Evolutionary conservation across 73 alveolate genomes (phyloP).

Genomic region (Paramecium biaurelia): DNA sequence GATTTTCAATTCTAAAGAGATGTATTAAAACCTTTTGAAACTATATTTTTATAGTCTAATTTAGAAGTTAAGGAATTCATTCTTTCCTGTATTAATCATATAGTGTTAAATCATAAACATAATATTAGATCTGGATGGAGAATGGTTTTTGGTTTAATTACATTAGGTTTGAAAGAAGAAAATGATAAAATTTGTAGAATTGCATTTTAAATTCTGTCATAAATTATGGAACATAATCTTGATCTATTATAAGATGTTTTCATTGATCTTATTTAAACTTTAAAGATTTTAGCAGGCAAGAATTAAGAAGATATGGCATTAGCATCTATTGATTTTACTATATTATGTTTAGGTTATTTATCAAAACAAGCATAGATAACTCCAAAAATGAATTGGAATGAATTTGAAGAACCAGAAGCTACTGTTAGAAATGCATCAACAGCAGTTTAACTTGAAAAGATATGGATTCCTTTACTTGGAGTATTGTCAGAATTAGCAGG

Average conservation of each 20-base stretch:
- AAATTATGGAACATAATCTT: constrained; percentile 54
- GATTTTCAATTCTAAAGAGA: constrained; percentile 78
- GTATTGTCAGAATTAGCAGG: constrained; percentile 55
- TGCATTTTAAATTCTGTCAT: constrained; percentile 32
- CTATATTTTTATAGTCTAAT: not conserved
- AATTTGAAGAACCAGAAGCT: not conserved
- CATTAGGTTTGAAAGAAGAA: constrained; percentile 52
- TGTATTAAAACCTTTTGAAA: constrained; percentile 83
- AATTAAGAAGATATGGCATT: constrained; percentile 59
- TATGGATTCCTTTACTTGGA: constrained; percentile 62
- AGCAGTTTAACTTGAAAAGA: not conserved
- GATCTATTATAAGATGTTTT: constrained; percentile 58
- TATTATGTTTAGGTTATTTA: constrained; percentile 11
- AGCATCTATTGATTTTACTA: constrained; percentile 49
- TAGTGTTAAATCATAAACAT: constrained; percentile 35
- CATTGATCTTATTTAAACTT: constrained; percentile 27
- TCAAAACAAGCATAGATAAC: constrained; percentile 45
- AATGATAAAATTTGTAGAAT: constrained; percentile 37
- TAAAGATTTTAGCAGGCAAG: constrained; percentile 24
- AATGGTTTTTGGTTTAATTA: constrained; percentile 39
- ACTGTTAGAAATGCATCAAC: constrained; percentile 24
- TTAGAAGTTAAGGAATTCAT: constrained; percentile 53
- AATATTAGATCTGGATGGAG: constrained; percentile 64
- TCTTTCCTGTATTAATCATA: constrained; percentile 35
- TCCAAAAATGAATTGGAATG: constrained; percentile 52